These are phyloP conservation scores for Clitoria ternatea DNA, from an alignment of 306 rosid genomes.

Conservation along the genomic window DNA sequence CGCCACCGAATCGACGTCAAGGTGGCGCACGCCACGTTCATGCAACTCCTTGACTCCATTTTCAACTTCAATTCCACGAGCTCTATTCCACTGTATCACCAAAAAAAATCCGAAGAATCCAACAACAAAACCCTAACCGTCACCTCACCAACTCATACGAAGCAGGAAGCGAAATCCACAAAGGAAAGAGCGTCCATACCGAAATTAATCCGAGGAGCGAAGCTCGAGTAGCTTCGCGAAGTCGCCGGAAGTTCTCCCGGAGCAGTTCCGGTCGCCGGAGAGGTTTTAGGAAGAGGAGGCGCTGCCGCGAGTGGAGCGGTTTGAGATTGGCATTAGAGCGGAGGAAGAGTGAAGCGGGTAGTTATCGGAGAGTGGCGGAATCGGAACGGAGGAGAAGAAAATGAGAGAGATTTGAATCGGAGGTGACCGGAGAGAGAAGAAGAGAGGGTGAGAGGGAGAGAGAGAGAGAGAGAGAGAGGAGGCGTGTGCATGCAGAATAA, in stretches of 20 bases:
- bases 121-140: conserved; percentile 42
- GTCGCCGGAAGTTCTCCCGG: background rate
- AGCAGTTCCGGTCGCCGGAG: background rate
- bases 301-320: background rate
- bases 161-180: conserved; percentile 1
- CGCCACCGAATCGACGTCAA: conserved; percentile 70
- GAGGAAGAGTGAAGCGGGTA: background rate
- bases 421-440: conserved; percentile 33
- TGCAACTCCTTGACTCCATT: conserved; percentile 74
- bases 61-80: conserved; percentile 37
- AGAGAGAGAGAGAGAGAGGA: conserved; percentile 33
- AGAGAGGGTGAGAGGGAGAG: background rate
- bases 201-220: conserved; percentile 4
- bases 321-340: conserved; percentile 15
- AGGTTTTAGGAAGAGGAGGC: background rate
- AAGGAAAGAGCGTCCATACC: background rate
- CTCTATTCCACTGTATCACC: conserved; percentile 20
- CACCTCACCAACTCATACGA: conserved; percentile 15
- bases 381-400: background rate
- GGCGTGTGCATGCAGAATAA: conserved; percentile 92
- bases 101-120: conserved; percentile 9
- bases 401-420: conserved; percentile 13
- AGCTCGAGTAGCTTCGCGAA: background rate
- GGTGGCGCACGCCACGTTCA: conserved; percentile 67
- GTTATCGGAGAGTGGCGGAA: conserved; percentile 9